Evolutionary conservation across 768 basidiomycete genomes (phyloP), one percentile per base, ranked within the genome.

Genomic region (Kwoniella sp.): DNA sequence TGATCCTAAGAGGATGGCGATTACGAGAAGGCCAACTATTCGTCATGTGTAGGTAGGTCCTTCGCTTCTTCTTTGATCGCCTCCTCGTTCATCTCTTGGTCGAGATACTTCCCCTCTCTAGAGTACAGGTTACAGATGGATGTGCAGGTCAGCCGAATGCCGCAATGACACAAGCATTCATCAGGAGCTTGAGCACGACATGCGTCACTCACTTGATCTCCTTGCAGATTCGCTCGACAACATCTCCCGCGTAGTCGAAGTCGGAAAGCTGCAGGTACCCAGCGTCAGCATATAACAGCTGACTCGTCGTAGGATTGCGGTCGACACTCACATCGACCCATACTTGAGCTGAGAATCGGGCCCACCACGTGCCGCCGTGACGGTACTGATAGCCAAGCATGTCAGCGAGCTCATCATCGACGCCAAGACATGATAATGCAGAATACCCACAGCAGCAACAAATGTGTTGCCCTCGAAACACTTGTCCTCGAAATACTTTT

Each of bases 301-400:
- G 17, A 17, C 13, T 34, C 20, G 5, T 20, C n/a, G n/a, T n/a
- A n/a, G 54, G 4, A 5, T 28, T 31, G 15, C 28, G 23, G 30
- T 23, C 8, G 25, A n/a, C 29, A 73, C 76, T 61, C 37, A 76
- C 72, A 52, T 79, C 74, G 37, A 62, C 68, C 76, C 75, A 79
- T 1, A 79, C 76, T 55, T 79, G 78, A 25, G 66, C 71, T 0
- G 78, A 79, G 58, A 75, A 72, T 34, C 78, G 47, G 11, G 70
- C 69, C 72, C 76, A 77, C 71, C 74, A 73, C 61, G 65, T 66
- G 8, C 71, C 74, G 31, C 52, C 68, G 51, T 79, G 76, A 34
- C 52, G 47, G 45, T 66, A 79, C 74, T 76, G 45, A n/a, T 23
- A 2, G 34, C 15, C 29, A 38, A 3, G n/a, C 11, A 53, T 17